These are phyloP conservation scores for Cercospora sp. DNA, from an alignment of 2,329 filamentous ascomycete genomes.

Conservation along the genomic window DNA sequence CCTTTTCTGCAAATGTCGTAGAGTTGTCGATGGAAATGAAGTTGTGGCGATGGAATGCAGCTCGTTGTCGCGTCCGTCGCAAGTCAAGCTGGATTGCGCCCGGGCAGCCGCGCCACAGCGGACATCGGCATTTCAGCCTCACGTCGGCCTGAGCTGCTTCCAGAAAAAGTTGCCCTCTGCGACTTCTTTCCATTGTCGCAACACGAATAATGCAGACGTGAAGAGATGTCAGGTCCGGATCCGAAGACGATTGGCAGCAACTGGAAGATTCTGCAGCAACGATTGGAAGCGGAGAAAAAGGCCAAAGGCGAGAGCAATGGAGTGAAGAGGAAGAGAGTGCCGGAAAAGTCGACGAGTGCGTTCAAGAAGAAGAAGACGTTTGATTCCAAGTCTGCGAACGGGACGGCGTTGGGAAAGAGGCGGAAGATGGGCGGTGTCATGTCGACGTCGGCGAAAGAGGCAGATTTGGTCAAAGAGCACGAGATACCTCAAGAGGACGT, in stretches of 20 bases:
- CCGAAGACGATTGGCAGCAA: constrained; percentile 55
- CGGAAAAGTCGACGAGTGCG: constrained; percentile 21
- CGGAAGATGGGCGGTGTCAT: constrained; percentile 55
- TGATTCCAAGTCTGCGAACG: constrained; percentile 15
- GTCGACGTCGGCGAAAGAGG: constrained; percentile 42
- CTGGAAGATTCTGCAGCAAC: constrained; percentile 75
- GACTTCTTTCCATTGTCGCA: neutral
- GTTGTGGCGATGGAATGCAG: constrained; percentile 17
- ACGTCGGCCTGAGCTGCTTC: constrained; percentile 3
- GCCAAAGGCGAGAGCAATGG: constrained; percentile 34
- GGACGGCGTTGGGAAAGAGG: constrained; percentile 21
- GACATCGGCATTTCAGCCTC: constrained; percentile 3
- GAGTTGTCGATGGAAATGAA: constrained; percentile 8
- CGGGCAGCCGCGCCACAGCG: constrained; percentile 11
- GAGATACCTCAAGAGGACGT: constrained; percentile 59
- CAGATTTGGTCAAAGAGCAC: constrained; percentile 40
- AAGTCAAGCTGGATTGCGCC: constrained; percentile 21
- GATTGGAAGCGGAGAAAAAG: constrained; percentile 45
- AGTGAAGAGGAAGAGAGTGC: constrained; percentile 39
- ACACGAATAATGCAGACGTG: neutral
- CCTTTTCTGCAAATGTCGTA: neutral
- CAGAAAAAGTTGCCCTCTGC: neutral
- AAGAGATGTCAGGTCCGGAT: constrained; percentile 41
- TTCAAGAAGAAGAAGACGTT: constrained; percentile 29
- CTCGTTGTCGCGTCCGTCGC: constrained; percentile 16